A percentile compares a stretch with the other conserved stretches of the same genome.
Conservation (phyloP, 495 filamentous ascomycete species). For the Stereocaulon alpinum region DNA sequence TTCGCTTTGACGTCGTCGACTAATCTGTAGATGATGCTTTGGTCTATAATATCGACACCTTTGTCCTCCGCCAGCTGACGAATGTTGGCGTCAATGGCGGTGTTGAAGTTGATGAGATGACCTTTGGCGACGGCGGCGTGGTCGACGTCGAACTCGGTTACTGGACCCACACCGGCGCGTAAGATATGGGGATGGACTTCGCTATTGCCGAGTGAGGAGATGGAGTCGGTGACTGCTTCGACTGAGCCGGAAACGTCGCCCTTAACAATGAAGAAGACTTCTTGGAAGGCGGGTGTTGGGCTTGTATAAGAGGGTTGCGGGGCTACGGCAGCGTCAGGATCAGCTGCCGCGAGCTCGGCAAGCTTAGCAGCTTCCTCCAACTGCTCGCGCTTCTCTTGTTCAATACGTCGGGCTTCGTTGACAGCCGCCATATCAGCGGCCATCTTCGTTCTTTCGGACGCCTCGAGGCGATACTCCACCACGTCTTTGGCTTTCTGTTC, state of each 20-base stretch:
- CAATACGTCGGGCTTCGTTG: slow-evolving; percentile 54
- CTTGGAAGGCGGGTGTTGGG: slow-evolving; percentile 33
- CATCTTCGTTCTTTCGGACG: slow-evolving; percentile 47
- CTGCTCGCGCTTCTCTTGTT: slow-evolving; percentile 48
- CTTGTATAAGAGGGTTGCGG: slow-evolving; percentile 13
- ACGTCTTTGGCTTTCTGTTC: slow-evolving; percentile 75
- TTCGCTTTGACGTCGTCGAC: slow-evolving; percentile 67
- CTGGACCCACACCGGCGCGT: slow-evolving; percentile 62
- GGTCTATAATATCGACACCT: slow-evolving; percentile 67
- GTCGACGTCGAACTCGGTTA: slow-evolving; percentile 82
- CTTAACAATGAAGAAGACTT: slow-evolving; percentile 79
- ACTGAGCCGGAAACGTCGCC: slow-evolving; percentile 88
- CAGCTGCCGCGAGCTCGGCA: slow-evolving; percentile 21
- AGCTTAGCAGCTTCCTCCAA: slow-evolving; percentile 35
- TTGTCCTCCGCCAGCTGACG: slow-evolving; percentile 53
- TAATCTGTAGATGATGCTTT: slow-evolving; percentile 88
- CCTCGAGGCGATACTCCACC: slow-evolving; percentile 63
- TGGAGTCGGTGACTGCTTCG: slow-evolving; percentile 70
- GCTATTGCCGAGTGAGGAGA: slow-evolving; percentile 68
- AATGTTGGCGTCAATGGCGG: slow-evolving; percentile 56
- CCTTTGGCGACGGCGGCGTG: slow-evolving; percentile 63
- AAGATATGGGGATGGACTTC: slow-evolving; percentile 72
- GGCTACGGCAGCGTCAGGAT: slow-evolving; percentile 12
- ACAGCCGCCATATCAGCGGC: slow-evolving; percentile 66
- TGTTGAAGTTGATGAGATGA: slow-evolving; percentile 80